Base-by-base conservation (phyloP, 352 stramenopile genomes). In the Hyaloperonospora arabidopsidis region DNA sequence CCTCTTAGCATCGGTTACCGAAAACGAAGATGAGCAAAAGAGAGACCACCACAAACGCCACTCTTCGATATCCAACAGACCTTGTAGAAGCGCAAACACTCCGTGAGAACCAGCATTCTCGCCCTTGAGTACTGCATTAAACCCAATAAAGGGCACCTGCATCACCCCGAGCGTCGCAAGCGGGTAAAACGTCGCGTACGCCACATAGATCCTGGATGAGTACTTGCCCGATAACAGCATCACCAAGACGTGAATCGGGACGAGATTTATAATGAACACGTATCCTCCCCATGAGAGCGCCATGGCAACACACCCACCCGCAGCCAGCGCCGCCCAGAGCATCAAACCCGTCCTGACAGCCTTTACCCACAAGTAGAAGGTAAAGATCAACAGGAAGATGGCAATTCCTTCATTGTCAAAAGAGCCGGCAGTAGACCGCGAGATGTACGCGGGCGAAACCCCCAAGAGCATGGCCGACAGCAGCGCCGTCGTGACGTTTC, bases 261-360 rank as follows among this genome's bases (percentile, higher is more conserved):
- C 93, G 61, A 99, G 89, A 77, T 99, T 99, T 68, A 99, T 92
- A 52, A 99, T 97, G 74, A 99, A 99, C 15, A 99, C 89, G 75
- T 98, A 98, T 29, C 95, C 95, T 47, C 95, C 95, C 95, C 95
- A 98, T 6, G 93, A 84, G 3, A 90, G 87, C n/a, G 97, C 95
- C 87, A 96, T 96, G 82, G 98, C 98, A 68, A 98, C 97, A 78
- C 99, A 99, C 12, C 79, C 76, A 14, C 99, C 82, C 57, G 79
- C 77, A 54, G 76, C 90, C 36, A 58, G 72, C 15, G 76, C 83
- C 17, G 77, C 79, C 76, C 75, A 87, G 54, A 93, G 79, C 77
- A 95, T 93, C 35, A 81, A 94, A 34, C 85, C 85, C 52, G 86
- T 95, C 70, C 93, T 79, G 39, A 96, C 86, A 13, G 84, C 78